Evolutionary conservation across 495 filamentous ascomycete species (phyloP), one percentile per base, ranked within the genome.

Genomic region (Cairneyella variabilis): DNA sequence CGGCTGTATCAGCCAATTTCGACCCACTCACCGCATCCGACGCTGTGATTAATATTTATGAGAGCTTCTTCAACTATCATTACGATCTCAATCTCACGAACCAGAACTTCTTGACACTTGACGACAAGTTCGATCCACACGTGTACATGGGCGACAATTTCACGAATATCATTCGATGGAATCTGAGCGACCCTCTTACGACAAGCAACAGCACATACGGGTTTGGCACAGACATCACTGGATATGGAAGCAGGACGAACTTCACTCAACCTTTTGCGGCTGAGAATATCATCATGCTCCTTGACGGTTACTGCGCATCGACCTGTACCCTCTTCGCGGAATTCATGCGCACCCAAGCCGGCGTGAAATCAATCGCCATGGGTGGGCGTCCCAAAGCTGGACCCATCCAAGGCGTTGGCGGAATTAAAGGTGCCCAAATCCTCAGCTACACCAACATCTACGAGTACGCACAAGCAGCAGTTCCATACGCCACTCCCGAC

Each of bases 321-420:
- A 83, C 82, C 1, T 88, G 84, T 67, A 76, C 78, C 3, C 65
- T 84, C 54, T 80, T 85, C 64, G 65, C 68, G 39, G 74, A 80
- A 36, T 69, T 83, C 37, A 72, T 86, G 65, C 69, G 73, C 2
- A 66, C 74, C 49, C 71, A 78, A 58, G 80, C 69, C 12, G 72
- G 73, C 23, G 77, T 88, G 1, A 78, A 78, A 58, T 78, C 76
- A 22, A 75, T 87, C 40, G 76, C 75, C 2, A 66, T 86, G 27
- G 84, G 84, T 16, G 84, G 84, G 12, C 75, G 83, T 17, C 78
- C 82, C 7, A 65, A 69, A 47, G 57, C 66, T 3, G 68, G 66
- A n/a, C 71, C 75, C 4, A 88, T 88, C 67, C 83, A 86, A 67
- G 79, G 73, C 14, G 71, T 85, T 9, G 83, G 83, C 8, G 77